These are phyloP conservation scores for Pseudozyma sp. DNA, from an alignment of 1,284 basidiomycete species.

Conservation along the genomic window DNA sequence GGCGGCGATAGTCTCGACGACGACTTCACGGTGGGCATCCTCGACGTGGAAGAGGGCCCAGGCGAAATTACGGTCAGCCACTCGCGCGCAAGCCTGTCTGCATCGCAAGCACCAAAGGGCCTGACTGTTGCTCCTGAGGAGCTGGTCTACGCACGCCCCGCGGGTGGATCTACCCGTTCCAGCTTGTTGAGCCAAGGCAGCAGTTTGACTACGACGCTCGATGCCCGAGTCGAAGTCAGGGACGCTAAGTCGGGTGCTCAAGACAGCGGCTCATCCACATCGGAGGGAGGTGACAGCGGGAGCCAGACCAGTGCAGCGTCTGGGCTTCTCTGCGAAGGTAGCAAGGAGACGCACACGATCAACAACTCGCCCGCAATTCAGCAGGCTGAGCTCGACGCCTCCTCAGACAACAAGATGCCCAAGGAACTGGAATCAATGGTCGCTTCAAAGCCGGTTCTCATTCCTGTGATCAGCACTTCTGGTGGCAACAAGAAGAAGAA, in stretches of 20 bases:
- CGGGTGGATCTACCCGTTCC: slow-evolving; percentile 35
- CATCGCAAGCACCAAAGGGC: slow-evolving; percentile 1
- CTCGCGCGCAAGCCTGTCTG: slow-evolving; percentile 12
- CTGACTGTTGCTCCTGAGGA: slow-evolving; percentile 8
- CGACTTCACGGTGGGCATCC: slow-evolving; percentile 42
- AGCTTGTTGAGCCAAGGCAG: slow-evolving; percentile 41
- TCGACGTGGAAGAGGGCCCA: slow-evolving; percentile 42
- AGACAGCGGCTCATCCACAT: slow-evolving; percentile 27
- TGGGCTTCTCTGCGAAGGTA: slow-evolving; percentile 34
- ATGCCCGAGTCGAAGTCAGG: slow-evolving; percentile 10
- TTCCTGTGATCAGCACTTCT: slow-evolving; percentile 19
- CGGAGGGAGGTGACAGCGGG: slow-evolving; percentile 23
- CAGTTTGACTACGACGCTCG: slow-evolving; percentile 11
- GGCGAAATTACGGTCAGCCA: slow-evolving; percentile 15
- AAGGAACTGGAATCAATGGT: not conserved
- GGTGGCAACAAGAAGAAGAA: slow-evolving; percentile 35
- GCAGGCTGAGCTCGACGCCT: slow-evolving; percentile 2
- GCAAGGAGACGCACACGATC: slow-evolving; percentile 34
- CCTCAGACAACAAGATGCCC: not conserved
- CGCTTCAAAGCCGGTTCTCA: not conserved
- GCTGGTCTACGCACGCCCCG: slow-evolving; percentile 33
- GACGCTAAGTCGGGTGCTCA: not conserved
- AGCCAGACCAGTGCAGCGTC: slow-evolving; percentile 29
- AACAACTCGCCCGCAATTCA: slow-evolving; percentile 1
- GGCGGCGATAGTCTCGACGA: slow-evolving; percentile 28